These are phyloP conservation scores for Austroboletus eburneus DNA, from an alignment of 768 basidiomycete species.

Conservation along the genomic window DNA sequence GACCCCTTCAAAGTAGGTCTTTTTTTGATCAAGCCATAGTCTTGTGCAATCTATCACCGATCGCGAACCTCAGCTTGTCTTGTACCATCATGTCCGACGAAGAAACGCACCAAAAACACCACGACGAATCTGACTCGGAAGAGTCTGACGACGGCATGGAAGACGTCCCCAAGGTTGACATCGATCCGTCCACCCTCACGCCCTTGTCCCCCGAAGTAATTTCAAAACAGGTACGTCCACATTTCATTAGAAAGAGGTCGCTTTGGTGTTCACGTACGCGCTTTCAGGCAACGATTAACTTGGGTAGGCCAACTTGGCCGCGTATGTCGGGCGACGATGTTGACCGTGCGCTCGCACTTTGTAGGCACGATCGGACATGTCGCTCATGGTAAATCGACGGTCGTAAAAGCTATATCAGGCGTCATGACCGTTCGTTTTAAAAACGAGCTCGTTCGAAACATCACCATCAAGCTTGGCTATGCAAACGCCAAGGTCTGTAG, in stretches of 20 bases:
- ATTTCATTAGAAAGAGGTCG: background rate
- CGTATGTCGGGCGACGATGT: background rate
- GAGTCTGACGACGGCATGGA: constrained; percentile 57
- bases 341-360: constrained; percentile 7
- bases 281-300: constrained; percentile 87
- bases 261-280: constrained; percentile 2
- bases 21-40: constrained; percentile 15
- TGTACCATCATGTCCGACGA: constrained; percentile 57
- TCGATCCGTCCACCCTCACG: constrained; percentile 79
- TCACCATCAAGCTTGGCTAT: constrained; percentile 98
- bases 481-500: constrained; percentile 91
- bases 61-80: constrained; percentile 3
- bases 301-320: constrained; percentile 47
- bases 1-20: too few relatives aligned
- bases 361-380: constrained; percentile 99
- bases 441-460: constrained; percentile 98
- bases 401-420: constrained; percentile 98
- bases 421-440: constrained; percentile 99
- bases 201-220: constrained; percentile 89
- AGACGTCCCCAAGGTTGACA: constrained; percentile 58
- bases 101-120: constrained; percentile 59
- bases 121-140: constrained; percentile 69
- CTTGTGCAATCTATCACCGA: constrained; percentile 9
- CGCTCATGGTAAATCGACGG: constrained; percentile 94
- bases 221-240: constrained; percentile 74